Base-by-base conservation (phyloP, 2,329 filamentous ascomycete genomes). In the Neofusicoccum kwambonambiense region DNA sequence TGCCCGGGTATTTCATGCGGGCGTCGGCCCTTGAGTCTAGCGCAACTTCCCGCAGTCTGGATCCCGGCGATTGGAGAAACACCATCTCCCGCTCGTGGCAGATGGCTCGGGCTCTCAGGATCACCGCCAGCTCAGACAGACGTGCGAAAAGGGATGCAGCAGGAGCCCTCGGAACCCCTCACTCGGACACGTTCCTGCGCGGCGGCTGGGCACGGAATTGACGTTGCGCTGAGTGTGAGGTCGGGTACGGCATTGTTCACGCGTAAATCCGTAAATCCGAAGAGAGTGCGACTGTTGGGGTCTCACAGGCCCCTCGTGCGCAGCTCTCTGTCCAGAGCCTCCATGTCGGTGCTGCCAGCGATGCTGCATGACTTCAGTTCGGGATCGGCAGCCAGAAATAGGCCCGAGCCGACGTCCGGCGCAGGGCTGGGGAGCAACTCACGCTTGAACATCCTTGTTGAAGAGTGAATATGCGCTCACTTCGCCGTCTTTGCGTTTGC, bases 401-500 rank as follows among this genome's bases (percentile, higher is more conserved):
- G 49, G 41, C 49, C 61, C 61, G 61, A 63, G 41, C 31, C 17
- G 47, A 60, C 13, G 4, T 19, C 35, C 12, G 37, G 35, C 31
- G n/a, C 11, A 13, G 57, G 15, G 17, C 34, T 27, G 31, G 19
- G 17, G 19, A 39, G 13, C 15, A 44, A 65, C 63, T 65, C 22
- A 65, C 71, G 71, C 70, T 70, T 75, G 69, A 31, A 72, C 66
- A 62, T 69, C 69, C 49, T 73, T 57, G 39, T 74, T 74, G 64
- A 74, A 73, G 11, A 74, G 65, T 35, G 71, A 74, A 67, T 74
- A 74, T 13, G 72, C 73, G 44, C 72, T 74, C 66, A 71, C 69
- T 64, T 74, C 72, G 9, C 72, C 73, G 19, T 70, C 67, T 62
- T 70, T 72, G 54, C 68, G 67, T 57, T 65, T 70, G n/a, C 72